Evolutionary conservation across 202 grass and related monocot species (phyloP).

Genomic region (Carex sylvatica): DNA sequence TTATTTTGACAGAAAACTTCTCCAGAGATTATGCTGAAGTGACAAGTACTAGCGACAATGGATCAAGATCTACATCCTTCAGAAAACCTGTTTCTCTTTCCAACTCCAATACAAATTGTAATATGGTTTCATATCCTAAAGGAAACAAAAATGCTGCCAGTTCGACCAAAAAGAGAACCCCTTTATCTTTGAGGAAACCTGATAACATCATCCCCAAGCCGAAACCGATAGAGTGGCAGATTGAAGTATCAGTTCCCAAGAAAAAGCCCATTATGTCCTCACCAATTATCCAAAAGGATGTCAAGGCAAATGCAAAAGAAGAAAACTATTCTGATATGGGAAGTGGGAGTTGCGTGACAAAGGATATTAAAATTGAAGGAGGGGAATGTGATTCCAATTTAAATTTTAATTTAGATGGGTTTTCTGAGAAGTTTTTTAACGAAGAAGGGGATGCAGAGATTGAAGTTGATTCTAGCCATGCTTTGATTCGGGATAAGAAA

Average conservation of each 20-base stretch:
- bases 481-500: constrained; percentile 39
- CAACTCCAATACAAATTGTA: constrained; percentile 23
- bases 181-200: constrained; percentile 62
- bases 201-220: constrained; percentile 41
- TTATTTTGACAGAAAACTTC: constrained; percentile 66
- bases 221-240: constrained; percentile 66
- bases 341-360: constrained; percentile 80
- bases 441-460: constrained; percentile 3
- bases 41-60: constrained; percentile 61
- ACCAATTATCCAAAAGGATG: constrained; percentile 36
- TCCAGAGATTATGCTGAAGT: constrained; percentile 56
- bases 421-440: constrained; percentile 12
- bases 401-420: constrained; percentile 27
- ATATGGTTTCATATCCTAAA: constrained; percentile 41
- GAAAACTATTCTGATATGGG: constrained; percentile 63
- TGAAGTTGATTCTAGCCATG: constrained; percentile 20
- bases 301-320: constrained; percentile 45
- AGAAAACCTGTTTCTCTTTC: constrained; percentile 53
- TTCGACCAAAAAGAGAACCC: constrained; percentile 63
- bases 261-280: constrained; percentile 29
- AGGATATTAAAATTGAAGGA: constrained; percentile 50
- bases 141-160: constrained; percentile 55
- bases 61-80: constrained; percentile 68
- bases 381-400: constrained; percentile 44
- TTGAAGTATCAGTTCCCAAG: constrained; percentile 90